Conservation (phyloP, 169 alveolate genomes). For the Perkinsus chesapeaki region DNA sequence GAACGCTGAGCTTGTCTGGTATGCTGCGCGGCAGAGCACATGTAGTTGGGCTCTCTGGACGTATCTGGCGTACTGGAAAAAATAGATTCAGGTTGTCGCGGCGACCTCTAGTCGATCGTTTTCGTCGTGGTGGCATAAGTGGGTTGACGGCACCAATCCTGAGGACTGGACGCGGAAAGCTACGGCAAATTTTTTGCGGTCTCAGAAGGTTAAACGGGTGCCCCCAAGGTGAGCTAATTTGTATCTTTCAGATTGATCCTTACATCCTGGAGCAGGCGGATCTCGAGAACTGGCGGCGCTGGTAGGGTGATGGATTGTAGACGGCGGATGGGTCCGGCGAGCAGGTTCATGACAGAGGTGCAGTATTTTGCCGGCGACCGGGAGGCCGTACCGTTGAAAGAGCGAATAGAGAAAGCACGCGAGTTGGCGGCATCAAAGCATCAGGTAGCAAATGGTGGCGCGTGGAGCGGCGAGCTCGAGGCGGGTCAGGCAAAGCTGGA, state of each 20-base stretch:
- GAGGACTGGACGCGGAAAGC: background rate
- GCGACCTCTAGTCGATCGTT: background rate
- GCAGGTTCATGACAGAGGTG: background rate
- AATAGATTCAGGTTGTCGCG: background rate
- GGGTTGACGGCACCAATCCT: background rate
- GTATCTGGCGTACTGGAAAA: background rate
- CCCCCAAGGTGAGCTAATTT: background rate
- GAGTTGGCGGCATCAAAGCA: background rate
- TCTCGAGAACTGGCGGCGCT: background rate
- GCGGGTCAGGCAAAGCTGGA: background rate
- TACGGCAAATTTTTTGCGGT: background rate
- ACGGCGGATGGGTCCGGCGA: background rate
- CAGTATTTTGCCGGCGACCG: background rate
- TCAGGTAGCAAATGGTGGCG: background rate
- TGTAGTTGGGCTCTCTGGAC: background rate
- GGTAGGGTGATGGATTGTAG: background rate
- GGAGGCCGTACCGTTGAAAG: background rate
- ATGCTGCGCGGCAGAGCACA: background rate
- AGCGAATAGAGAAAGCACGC: background rate
- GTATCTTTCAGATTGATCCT: background rate
- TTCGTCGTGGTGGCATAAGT: background rate
- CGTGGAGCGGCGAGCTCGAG: background rate
- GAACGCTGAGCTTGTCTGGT: no score
- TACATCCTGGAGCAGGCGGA: background rate
- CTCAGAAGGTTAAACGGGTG: background rate